Evolutionary conservation across 2,329 filamentous ascomycete genomes (phyloP), one percentile per base, ranked within the genome.

Genomic region (Talaromyces sp.): DNA sequence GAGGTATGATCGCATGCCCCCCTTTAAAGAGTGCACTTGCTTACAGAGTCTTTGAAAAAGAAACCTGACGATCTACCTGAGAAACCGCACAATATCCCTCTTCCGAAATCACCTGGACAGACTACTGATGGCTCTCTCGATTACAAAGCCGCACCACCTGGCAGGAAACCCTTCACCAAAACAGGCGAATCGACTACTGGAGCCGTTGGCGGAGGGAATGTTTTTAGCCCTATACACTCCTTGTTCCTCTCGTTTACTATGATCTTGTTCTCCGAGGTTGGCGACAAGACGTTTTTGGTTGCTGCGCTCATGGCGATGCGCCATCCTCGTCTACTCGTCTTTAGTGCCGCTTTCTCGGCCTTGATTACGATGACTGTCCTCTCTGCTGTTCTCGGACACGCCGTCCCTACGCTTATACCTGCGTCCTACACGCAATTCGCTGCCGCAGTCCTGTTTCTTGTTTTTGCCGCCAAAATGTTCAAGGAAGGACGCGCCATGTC

Each of bases 251-350:
- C 95, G 16, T 88, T 97, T 66, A 94, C 93, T 65, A 99, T 98
- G 95, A 99, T 99, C 72, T 83, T 98, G 68, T 90, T 98, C 72
- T 97, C 94, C 56, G 95, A 99, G 77, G 88, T 99, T 72, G 95
- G 95, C 68, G 95, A 99, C 86, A 99, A 99, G 82, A 99, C 95
- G 0, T 99, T 99, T 82, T 85, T 99, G 50, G 92, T 99, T 24
- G 95, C 95, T 7, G 94, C 93, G 8, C 86, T 99, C 19, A 99
- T 99, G 95, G 95, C 95, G 13, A 99, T 99, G 95, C 95, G 97
- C 76, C 94, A 99, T 73, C 90, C 95, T 68, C 90, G 95, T 61
- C 82, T 97, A 69, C 86, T 98, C 13, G 95, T 99, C 67, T 99
- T 99, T 80, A 91, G 92, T 1, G 93, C 95, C 8, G 95, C 95